Evolutionary conservation across 2,329 filamentous ascomycete species (phyloP), one percentile per base, ranked within the genome.

Genomic region (Phialocephala sp.): DNA sequence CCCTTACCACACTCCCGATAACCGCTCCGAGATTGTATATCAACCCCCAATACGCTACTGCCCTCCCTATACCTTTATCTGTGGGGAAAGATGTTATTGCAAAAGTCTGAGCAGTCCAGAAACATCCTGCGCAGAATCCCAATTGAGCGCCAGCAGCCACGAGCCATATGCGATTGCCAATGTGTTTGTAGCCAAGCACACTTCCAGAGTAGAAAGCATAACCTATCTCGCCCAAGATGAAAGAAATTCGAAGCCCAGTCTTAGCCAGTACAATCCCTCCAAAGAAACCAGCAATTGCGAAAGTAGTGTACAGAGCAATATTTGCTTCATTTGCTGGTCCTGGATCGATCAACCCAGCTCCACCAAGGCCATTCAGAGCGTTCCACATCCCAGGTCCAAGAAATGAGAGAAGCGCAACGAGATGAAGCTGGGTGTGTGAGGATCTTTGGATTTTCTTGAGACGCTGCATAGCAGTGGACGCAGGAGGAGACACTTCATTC

Each of bases 1-100:
- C n/a, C n/a, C 78, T 70, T 72, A 81, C 79, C 71, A 88, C 77
- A 73, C 89, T 88, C 68, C 93, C 93, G 77, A 97, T 92, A 66
- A 96, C 92, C 73, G 89, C 92, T 72, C 93, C 93, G 60, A 93
- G 78, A 79, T 97, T 97, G 84, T 96, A 97, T 74, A 97, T 95
- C 78, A 93, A 88, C 93, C 93, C 20, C 47, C 47, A 97, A 81
- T 88, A 89, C 64, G 90, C 91, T 76, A 97, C 95, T 77, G 92
- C 97, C 65, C 89, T 89, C 43, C 93, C 93, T 83, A 96, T 96
- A 69, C 87, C 86, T 39, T 87, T 78, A 79, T 96, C 92, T 12
- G 85, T 82, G 1, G 93, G 93, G 78, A 97, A 97, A 58, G 90
- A 87, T 88, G 96, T 94, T 88, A 93, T 92, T 74, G 93, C 91